These are phyloP conservation scores for Lipomyces sp. DNA, from an alignment of 805 yeast species.

Conservation along the genomic window DNA sequence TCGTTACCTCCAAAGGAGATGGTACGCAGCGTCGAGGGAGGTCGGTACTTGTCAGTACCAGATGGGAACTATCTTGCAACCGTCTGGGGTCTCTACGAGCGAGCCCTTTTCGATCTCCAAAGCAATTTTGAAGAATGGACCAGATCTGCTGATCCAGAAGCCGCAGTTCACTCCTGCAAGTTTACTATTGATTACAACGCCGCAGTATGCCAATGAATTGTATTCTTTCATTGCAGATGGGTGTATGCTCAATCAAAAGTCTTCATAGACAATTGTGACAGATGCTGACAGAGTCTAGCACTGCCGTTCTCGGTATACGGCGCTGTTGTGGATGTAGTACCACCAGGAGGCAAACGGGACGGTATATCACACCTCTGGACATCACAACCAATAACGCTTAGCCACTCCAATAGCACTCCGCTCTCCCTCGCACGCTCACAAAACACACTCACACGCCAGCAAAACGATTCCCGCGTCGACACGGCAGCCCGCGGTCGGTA, in stretches of 20 bases:
- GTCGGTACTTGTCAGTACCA: conserved; percentile 1
- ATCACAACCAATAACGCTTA: conserved; percentile 17
- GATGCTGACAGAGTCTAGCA: conserved; percentile 2
- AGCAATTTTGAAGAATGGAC: conserved; percentile 1
- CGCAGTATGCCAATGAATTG: conserved; percentile 45
- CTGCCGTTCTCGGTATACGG: conserved; percentile 26
- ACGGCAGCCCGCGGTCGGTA: conserved; percentile 26
- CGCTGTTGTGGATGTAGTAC: conserved; percentile 31
- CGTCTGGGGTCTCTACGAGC: conserved; percentile 13
- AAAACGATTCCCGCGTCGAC: conserved; percentile 1
- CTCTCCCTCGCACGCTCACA: conserved; percentile 8
- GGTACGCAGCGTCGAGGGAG: neutral
- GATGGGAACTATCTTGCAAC: conserved; percentile 33
- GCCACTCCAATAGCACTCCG: neutral
- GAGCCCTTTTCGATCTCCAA: conserved; percentile 9
- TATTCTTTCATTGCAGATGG: conserved; percentile 24
- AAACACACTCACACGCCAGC: conserved; percentile 3
- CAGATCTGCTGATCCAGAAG: conserved; percentile 14
- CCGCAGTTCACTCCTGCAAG: conserved; percentile 28
- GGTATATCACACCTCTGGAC: conserved; percentile 37
- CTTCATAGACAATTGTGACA: neutral
- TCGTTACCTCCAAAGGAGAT: neutral
- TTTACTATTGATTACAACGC: conserved; percentile 45
- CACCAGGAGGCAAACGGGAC: conserved; percentile 35
- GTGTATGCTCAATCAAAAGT: conserved; percentile 6